Conservation (phyloP, 2,329 filamentous ascomycete species). For the Knoxdaviesia capensis region DNA sequence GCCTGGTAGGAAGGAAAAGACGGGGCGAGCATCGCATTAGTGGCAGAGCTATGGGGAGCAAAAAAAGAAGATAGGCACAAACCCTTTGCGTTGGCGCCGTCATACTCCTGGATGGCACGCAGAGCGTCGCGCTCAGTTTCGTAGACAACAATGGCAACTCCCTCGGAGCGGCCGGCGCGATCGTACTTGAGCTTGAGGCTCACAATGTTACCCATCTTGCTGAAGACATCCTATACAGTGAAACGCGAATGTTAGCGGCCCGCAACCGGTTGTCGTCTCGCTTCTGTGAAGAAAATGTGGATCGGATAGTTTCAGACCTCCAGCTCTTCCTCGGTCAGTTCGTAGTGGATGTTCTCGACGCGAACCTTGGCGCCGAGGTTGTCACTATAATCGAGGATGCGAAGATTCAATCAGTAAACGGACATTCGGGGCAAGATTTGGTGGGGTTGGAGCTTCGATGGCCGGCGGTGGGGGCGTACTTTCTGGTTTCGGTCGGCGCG, state of each 20-base stretch:
- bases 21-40: not conserved
- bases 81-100: conserved; percentile 80
- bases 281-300: not conserved
- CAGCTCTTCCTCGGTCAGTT: conserved; percentile 68
- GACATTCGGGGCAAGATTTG: too few species aligned
- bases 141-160: conserved; percentile 70
- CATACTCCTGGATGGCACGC: conserved; percentile 58
- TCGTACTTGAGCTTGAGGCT: conserved; percentile 63
- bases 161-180: conserved; percentile 71
- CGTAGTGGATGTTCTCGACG: conserved; percentile 84
- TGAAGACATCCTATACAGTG: conserved; percentile 50
- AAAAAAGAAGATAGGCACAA: conserved; percentile 7
- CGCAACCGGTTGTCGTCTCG: not conserved
- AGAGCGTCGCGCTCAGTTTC: conserved; percentile 48
- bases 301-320: conserved; percentile 28
- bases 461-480: too few species aligned
- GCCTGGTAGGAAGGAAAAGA: conserved; percentile 19
- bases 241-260: not conserved
- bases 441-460: too few species aligned
- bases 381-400: conserved; percentile 22
- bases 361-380: conserved; percentile 48
- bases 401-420: not conserved
- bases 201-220: conserved; percentile 50
- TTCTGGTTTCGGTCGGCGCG: too few species aligned
- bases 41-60: not conserved